Conservation (phyloP, 1,284 basidiomycete genomes). For the Sanghuangporus baumii region DNA sequence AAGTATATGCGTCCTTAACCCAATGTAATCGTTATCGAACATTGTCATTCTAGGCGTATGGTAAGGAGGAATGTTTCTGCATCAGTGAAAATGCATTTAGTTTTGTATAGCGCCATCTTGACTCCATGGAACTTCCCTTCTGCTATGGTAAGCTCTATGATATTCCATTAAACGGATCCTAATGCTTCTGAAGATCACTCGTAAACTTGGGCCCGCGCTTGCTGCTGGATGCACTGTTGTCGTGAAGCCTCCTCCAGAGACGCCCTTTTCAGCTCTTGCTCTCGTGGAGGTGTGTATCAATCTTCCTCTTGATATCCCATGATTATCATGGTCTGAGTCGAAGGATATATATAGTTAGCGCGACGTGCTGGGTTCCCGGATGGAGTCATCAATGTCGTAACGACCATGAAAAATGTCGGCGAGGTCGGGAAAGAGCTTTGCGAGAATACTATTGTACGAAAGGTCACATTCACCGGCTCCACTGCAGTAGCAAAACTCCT, state of each 20-base stretch:
- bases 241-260: slow-evolving; percentile 94
- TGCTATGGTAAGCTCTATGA: slow-evolving; percentile 55
- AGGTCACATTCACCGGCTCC: slow-evolving; percentile 93
- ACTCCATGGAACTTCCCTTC: slow-evolving; percentile 94
- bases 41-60: slow-evolving; percentile 45
- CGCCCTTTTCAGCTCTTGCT: slow-evolving; percentile 91
- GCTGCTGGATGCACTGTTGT: slow-evolving; percentile 95
- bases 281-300: slow-evolving; percentile 59
- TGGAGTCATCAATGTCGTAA: slow-evolving; percentile 93
- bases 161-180: slow-evolving; percentile 33
- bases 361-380: slow-evolving; percentile 87
- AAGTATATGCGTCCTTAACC: slow-evolving; percentile 22
- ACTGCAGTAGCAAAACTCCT: slow-evolving; percentile 90
- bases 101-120: slow-evolving; percentile 53
- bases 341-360: slow-evolving; percentile 48
- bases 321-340: not conserved
- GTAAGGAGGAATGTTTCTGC: slow-evolving; percentile 31
- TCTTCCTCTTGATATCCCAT: not conserved
- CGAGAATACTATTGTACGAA: slow-evolving; percentile 70
- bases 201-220: slow-evolving; percentile 85
- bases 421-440: slow-evolving; percentile 84
- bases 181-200: slow-evolving; percentile 52
- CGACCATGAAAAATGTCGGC: slow-evolving; percentile 74
- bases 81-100: not conserved
- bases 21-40: not conserved